Percentiles rank a stretch among this genome's conserved stretches.
Evolutionary conservation across 2,329 filamentous ascomycete species (phyloP).

Genomic region (Fusarium illudens): DNA sequence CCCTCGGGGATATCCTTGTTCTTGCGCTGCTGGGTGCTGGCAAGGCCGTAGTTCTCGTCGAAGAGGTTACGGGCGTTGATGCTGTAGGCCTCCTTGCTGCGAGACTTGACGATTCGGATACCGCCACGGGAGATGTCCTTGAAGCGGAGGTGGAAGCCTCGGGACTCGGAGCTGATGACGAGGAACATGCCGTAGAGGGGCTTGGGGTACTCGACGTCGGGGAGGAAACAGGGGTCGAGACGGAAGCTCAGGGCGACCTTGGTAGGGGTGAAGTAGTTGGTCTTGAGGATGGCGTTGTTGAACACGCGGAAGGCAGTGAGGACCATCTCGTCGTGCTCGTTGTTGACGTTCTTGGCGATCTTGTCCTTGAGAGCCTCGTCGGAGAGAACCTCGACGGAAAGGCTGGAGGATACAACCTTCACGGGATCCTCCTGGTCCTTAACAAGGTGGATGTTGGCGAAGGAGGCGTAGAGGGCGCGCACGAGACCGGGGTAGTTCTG

Average conservation of each 20-base stretch:
- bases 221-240: constrained; percentile 87
- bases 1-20: constrained; percentile 99
- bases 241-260: constrained; percentile 99
- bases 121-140: constrained; percentile 95
- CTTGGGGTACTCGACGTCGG: constrained; percentile 90
- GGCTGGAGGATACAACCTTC: constrained; percentile 62
- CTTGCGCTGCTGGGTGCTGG: constrained; percentile 98
- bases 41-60: constrained; percentile 98
- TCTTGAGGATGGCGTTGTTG: constrained; percentile 93
- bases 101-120: constrained; percentile 98
- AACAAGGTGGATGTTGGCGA: constrained; percentile 83
- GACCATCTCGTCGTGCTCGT: constrained; percentile 97
- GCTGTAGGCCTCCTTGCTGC: constrained; percentile 92
- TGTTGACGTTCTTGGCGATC: constrained; percentile 81
- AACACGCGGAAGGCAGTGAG: constrained; percentile 97
- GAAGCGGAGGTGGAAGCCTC: constrained; percentile 97
- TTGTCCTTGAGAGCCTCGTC: constrained; percentile 77
- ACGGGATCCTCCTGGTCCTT: constrained; percentile 61
- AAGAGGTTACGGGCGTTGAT: constrained; percentile 98
- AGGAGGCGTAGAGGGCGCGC: constrained; percentile 87
- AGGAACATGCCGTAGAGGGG: constrained; percentile 98
- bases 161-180: constrained; percentile 94
- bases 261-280: constrained; percentile 96
- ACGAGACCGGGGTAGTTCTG: constrained; percentile 87
- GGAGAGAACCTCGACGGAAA: constrained; percentile 73